Percentiles rank a stretch among this genome's conserved stretches.
Conservation (phyloP, 1,284 basidiomycete genomes). For the Laetiporus sulphureus region DNA sequence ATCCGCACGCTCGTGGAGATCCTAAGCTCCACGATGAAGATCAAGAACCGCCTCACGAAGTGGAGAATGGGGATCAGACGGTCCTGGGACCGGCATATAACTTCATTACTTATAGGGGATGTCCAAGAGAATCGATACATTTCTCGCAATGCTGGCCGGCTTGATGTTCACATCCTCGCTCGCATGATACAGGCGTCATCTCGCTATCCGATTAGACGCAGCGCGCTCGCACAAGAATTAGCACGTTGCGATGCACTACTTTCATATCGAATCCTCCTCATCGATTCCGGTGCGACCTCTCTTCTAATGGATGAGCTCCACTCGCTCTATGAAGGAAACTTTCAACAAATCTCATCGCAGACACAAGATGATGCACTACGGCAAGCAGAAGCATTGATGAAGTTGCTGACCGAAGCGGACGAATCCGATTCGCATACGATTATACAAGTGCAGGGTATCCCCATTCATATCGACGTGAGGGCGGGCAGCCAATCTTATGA, state of each 20-base stretch:
- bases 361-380: not conserved
- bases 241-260: not conserved
- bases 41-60: no score
- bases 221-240: not conserved
- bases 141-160: not conserved
- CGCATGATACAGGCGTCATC: no score
- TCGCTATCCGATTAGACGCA: no score
- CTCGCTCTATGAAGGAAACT: not conserved
- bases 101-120: no score
- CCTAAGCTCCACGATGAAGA: no score
- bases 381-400: not conserved
- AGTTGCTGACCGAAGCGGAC: not conserved
- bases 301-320: not conserved
- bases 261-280: not conserved
- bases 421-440: not conserved
- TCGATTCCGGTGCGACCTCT: not conserved
- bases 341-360: not conserved
- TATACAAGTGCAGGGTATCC: not conserved
- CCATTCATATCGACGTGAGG: not conserved
- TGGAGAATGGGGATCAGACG: no score
- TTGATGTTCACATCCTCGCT: not conserved
- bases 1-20: no score
- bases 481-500: no score
- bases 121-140: conserved; percentile 1
- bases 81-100: no score